phyloP scores from a whole-genome alignment of 202 grass and related monocot genomes.

The Eragrostis tef region DNA sequence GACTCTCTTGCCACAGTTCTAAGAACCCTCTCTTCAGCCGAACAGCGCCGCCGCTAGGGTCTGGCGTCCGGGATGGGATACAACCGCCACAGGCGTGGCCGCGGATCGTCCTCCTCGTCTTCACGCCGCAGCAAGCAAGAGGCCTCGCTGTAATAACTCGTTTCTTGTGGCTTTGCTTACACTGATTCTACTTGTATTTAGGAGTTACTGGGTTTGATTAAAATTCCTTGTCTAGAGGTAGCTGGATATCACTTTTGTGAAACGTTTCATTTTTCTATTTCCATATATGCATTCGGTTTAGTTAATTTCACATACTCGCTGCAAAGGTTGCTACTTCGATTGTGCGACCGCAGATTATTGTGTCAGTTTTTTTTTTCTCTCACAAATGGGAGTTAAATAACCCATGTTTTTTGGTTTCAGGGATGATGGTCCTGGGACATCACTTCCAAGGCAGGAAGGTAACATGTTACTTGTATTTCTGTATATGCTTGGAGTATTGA shows the following conservation, averaged over 20 bases:
- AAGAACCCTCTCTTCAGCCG: slow-evolving; percentile 7
- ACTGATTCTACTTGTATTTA: not conserved
- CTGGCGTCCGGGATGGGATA: slow-evolving; percentile 65
- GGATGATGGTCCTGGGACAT: slow-evolving; percentile 61
- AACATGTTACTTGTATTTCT: slow-evolving; percentile 34
- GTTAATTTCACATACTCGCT: not conserved
- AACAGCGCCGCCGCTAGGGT: slow-evolving; percentile 6
- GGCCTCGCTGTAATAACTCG: slow-evolving; percentile 49
- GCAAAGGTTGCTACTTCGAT: not conserved
- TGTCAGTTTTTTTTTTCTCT: not conserved
- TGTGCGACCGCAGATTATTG: not conserved
- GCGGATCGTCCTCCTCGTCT: slow-evolving; percentile 47
- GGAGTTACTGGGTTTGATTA: not conserved
- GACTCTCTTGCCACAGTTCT: not conserved
- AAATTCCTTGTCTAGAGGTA: not conserved
- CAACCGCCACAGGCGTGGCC: slow-evolving; percentile 64
- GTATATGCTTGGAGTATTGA: not conserved
- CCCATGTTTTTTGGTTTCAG: slow-evolving; percentile 48
- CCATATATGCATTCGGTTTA: not conserved
- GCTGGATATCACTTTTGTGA: not conserved
- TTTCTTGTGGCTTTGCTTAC: not conserved
- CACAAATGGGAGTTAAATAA: not conserved
- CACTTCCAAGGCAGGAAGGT: slow-evolving; percentile 76
- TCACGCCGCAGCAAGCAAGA: slow-evolving; percentile 66
- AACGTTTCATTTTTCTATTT: not conserved